These are phyloP conservation scores for Polytrichum commune DNA, from an alignment of 225 moss, liverwort and hornwort species.

Conservation along the genomic window DNA sequence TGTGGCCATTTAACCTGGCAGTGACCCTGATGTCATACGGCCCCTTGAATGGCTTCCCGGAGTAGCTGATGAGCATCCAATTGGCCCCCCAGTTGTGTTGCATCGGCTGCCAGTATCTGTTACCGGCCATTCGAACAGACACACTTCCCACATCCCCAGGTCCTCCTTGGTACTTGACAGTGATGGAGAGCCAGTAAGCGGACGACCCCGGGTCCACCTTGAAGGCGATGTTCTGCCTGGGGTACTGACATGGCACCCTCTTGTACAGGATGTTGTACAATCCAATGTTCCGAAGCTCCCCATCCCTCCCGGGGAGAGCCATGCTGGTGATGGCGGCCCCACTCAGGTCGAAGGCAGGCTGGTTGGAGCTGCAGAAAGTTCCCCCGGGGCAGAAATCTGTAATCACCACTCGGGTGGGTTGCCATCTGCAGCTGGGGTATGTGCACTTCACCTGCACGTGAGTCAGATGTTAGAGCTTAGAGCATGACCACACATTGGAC, in stretches of 20 bases:
- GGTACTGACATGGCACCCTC: constrained; percentile 37
- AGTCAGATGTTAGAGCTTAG: too few relatives aligned
- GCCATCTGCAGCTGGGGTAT: constrained; percentile 11
- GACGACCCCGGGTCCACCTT: constrained; percentile 33
- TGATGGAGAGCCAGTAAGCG: constrained; percentile 30
- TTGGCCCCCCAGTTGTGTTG: constrained; percentile 36
- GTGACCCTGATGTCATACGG: constrained; percentile 23
- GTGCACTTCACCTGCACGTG: constrained; percentile 6
- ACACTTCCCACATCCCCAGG: constrained; percentile 36
- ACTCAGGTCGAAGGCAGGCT: constrained; percentile 35
- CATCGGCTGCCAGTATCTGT: neutral
- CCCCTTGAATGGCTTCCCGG: constrained; percentile 25
- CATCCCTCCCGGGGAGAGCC: constrained; percentile 23
- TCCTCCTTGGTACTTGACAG: constrained; percentile 27
- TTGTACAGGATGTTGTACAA: constrained; percentile 33
- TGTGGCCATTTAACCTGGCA: constrained; percentile 20
- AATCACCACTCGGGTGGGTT: constrained; percentile 23
- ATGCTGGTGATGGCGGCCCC: constrained; percentile 36
- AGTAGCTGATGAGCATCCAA: constrained; percentile 31
- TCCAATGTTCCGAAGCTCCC: constrained; percentile 23
- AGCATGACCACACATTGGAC: too few relatives aligned
- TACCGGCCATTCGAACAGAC: constrained; percentile 11
- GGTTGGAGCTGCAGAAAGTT: constrained; percentile 27
- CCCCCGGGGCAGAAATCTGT: constrained; percentile 40
- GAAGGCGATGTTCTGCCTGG: constrained; percentile 32